A percentile compares a stretch with the other conserved stretches of the same genome.
These are phyloP conservation scores for Pharnaceum exiguum DNA, from an alignment of 148 eudicot species.

Conservation along the genomic window DNA sequence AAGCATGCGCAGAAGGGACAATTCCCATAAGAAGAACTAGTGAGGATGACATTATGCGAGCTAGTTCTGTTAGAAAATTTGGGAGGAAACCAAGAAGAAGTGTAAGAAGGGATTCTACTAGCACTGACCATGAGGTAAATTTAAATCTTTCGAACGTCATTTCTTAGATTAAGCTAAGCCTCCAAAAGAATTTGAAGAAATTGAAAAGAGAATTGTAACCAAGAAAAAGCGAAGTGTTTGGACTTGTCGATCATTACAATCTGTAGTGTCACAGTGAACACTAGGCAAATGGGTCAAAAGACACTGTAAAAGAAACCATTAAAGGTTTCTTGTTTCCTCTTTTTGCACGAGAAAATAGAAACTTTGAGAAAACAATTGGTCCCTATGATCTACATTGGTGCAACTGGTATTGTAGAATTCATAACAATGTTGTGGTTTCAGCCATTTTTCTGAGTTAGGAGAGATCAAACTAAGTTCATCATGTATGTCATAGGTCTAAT, in stretches of 20 bases:
- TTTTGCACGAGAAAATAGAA: not conserved
- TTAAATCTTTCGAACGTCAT: not conserved
- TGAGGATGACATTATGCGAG: slow-evolving; percentile 68
- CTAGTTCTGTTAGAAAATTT: slow-evolving; percentile 45
- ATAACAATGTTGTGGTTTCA: too few relatives aligned
- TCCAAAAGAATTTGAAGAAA: not conserved
- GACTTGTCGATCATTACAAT: slow-evolving; percentile 21
- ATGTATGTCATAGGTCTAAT: too few relatives aligned
- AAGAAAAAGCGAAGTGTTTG: slow-evolving; percentile 18
- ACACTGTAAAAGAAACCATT: slow-evolving; percentile 21
- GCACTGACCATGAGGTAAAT: slow-evolving; percentile 77
- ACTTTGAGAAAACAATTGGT: not conserved
- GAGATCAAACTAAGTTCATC: too few relatives aligned
- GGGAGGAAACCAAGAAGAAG: slow-evolving; percentile 53
- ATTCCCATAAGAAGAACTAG: slow-evolving; percentile 86
- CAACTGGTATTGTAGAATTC: too few relatives aligned
- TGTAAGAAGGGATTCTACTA: slow-evolving; percentile 58
- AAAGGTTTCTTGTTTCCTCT: slow-evolving; percentile 16
- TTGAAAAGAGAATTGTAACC: not conserved
- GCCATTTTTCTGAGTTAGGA: too few relatives aligned
- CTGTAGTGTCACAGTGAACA: slow-evolving; percentile 21
- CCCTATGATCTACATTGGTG: too few relatives aligned
- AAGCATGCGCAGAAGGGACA: slow-evolving; percentile 71
- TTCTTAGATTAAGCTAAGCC: not conserved
- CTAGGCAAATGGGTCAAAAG: slow-evolving; percentile 37